Evolutionary conservation across 495 filamentous ascomycete species (phyloP).

Genomic region (Achaetomiella virescens): DNA sequence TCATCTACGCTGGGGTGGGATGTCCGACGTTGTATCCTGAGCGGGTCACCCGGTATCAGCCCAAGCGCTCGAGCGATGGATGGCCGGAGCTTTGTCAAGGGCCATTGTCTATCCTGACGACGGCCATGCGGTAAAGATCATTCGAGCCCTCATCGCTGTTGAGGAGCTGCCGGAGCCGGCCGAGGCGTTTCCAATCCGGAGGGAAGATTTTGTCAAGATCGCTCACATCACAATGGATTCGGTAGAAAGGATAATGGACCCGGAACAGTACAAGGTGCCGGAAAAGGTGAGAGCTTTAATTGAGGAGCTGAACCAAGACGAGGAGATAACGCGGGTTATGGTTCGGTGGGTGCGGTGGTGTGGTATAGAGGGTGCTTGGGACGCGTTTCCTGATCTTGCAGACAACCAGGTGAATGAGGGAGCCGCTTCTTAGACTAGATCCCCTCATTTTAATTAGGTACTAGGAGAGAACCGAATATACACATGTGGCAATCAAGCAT

Average conservation of each 20-base stretch:
- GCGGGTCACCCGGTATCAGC: slow-evolving; percentile 1
- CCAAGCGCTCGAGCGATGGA: slow-evolving; percentile 4
- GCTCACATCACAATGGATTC: slow-evolving; percentile 14
- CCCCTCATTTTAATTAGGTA: too few species aligned
- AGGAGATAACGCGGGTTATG: background rate
- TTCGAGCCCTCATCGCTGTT: background rate
- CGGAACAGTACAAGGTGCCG: background rate
- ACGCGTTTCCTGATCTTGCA: background rate
- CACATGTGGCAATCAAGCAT: too few species aligned
- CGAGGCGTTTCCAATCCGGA: slow-evolving; percentile 2
- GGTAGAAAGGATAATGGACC: slow-evolving; percentile 1
- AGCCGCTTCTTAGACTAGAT: too few species aligned
- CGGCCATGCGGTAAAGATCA: slow-evolving; percentile 4
- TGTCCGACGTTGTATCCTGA: slow-evolving; percentile 1
- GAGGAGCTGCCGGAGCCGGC: background rate
- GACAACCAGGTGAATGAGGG: too few species aligned
- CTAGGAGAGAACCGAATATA: too few species aligned
- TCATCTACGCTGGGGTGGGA: slow-evolving; percentile 6
- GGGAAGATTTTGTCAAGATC: slow-evolving; percentile 6
- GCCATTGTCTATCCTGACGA: slow-evolving; percentile 9
- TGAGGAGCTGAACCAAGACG: background rate
- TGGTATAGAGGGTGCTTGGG: slow-evolving; percentile 4
- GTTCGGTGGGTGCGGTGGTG: slow-evolving; percentile 1
- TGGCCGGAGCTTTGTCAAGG: slow-evolving; percentile 8
- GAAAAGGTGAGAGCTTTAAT: background rate